These are phyloP conservation scores for Cicer bijugum DNA, from an alignment of 306 rosid genomes.

Conservation along the genomic window DNA sequence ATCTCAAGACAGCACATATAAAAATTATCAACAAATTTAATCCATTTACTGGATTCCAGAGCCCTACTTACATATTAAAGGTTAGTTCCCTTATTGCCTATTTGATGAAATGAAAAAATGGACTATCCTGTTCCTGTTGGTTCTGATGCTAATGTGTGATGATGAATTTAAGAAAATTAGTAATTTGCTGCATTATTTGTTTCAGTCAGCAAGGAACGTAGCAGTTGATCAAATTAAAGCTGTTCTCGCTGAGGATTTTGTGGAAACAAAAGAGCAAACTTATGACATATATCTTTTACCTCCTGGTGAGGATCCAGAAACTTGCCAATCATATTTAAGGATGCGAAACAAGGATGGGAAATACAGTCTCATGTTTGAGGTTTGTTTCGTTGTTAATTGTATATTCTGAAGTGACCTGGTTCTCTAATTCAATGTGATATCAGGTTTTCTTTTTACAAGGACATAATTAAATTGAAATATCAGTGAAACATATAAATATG, in stretches of 20 bases:
- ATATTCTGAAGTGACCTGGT: slow-evolving; percentile 26
- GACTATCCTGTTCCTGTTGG: slow-evolving; percentile 26
- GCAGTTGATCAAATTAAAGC: slow-evolving; percentile 72
- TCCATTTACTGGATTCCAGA: slow-evolving; percentile 97
- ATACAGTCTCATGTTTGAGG: slow-evolving; percentile 99
- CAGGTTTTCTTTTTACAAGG: slow-evolving; percentile 2
- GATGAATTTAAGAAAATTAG: slow-evolving; percentile 23
- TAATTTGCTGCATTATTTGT: slow-evolving; percentile 43
- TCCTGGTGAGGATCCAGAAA: slow-evolving; percentile 99
- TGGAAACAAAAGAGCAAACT: slow-evolving; percentile 79
- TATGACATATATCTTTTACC: slow-evolving; percentile 97
- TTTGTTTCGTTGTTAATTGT: slow-evolving; percentile 43
- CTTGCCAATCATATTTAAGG: slow-evolving; percentile 96
- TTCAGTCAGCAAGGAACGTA: slow-evolving; percentile 83
- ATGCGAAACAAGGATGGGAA: slow-evolving; percentile 99
- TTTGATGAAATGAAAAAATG: slow-evolving; percentile 15
- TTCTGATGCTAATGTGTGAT: slow-evolving; percentile 39
- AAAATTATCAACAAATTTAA: slow-evolving; percentile 90
- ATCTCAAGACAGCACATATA: slow-evolving; percentile 94
- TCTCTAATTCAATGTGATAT: slow-evolving; percentile 21
- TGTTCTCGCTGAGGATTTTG: slow-evolving; percentile 70
- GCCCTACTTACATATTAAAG: slow-evolving; percentile 93
- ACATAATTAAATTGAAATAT: slow-evolving; percentile 3
- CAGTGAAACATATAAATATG: not conserved
- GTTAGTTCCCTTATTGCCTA: slow-evolving; percentile 47